Evolutionary conservation across 805 yeast genomes (phyloP).

Genomic region (Candida railenensis): DNA sequence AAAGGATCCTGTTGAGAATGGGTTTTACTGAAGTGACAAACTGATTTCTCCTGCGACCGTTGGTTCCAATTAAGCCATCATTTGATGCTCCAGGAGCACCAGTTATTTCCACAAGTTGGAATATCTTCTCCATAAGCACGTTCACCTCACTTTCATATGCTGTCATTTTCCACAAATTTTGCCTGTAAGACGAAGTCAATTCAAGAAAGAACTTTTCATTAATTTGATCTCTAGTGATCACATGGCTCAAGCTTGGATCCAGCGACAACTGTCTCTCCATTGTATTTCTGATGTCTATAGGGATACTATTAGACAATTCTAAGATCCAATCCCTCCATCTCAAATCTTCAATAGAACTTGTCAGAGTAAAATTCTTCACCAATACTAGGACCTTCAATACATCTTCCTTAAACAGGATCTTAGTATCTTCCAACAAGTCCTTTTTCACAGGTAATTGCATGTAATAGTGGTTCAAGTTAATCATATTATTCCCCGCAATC

Average conservation of each 20-base stretch:
- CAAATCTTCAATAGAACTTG: constrained; percentile 25
- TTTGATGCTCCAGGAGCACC: constrained; percentile 24
- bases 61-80: background rate
- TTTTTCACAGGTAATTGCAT: constrained; percentile 54
- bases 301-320: constrained; percentile 46
- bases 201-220: constrained; percentile 46
- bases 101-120: constrained; percentile 58
- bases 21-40: constrained; percentile 39
- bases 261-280: constrained; percentile 30
- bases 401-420: constrained; percentile 60
- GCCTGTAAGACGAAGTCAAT: constrained; percentile 51
- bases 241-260: constrained; percentile 10
- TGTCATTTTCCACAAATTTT: constrained; percentile 48
- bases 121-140: constrained; percentile 45
- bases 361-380: constrained; percentile 39
- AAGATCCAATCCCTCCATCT: constrained; percentile 65
- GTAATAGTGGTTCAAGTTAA: constrained; percentile 41
- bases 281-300: constrained; percentile 33
- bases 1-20: constrained; percentile 36
- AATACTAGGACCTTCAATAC: constrained; percentile 58
- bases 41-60: background rate
- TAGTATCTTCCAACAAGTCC: constrained; percentile 64
- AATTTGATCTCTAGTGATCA: constrained; percentile 30
- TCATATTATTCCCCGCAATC: constrained; percentile 32
- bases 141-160: constrained; percentile 62